Conservation (phyloP, 2,329 filamentous ascomycete species). For the Clonostachys rhizophaga region DNA sequence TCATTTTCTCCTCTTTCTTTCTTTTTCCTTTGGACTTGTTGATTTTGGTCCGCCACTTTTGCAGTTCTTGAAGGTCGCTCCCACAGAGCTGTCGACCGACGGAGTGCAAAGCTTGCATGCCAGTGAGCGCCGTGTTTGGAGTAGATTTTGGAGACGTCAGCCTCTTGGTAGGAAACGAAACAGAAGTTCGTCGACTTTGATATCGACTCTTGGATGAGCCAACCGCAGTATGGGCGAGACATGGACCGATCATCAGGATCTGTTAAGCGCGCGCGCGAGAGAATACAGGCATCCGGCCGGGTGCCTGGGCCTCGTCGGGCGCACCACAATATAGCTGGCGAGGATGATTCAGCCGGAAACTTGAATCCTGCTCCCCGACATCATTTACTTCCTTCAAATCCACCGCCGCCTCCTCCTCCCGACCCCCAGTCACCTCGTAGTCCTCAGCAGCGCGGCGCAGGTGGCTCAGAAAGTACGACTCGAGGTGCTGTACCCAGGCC, state of each 20-base stretch:
- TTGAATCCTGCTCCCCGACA: slow-evolving; percentile 5
- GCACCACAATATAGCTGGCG: neutral
- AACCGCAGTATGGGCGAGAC: slow-evolving; percentile 46
- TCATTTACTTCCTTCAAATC: slow-evolving; percentile 1
- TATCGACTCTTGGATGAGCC: slow-evolving; percentile 36
- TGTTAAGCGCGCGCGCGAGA: slow-evolving; percentile 50
- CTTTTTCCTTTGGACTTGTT: no score
- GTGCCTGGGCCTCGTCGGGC: neutral
- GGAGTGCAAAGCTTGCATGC: no score
- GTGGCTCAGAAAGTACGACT: slow-evolving; percentile 10
- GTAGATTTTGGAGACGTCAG: no score
- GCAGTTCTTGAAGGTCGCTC: no score
- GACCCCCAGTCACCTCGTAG: slow-evolving; percentile 2
- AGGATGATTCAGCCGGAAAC: slow-evolving; percentile 1
- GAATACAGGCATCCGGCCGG: slow-evolving; percentile 15
- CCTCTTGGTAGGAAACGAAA: no score
- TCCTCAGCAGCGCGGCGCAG: slow-evolving; percentile 4
- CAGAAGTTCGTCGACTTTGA: neutral
- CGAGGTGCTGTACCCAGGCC: slow-evolving; percentile 48
- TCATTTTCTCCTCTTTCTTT: no score
- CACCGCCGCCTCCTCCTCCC: slow-evolving; percentile 1
- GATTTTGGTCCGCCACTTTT: no score
- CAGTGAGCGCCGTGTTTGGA: no score
- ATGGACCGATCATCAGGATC: slow-evolving; percentile 47
- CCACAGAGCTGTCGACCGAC: no score